These are phyloP conservation scores for Cystobasidium tubakii DNA, from an alignment of 768 basidiomycete species.

Conservation along the genomic window DNA sequence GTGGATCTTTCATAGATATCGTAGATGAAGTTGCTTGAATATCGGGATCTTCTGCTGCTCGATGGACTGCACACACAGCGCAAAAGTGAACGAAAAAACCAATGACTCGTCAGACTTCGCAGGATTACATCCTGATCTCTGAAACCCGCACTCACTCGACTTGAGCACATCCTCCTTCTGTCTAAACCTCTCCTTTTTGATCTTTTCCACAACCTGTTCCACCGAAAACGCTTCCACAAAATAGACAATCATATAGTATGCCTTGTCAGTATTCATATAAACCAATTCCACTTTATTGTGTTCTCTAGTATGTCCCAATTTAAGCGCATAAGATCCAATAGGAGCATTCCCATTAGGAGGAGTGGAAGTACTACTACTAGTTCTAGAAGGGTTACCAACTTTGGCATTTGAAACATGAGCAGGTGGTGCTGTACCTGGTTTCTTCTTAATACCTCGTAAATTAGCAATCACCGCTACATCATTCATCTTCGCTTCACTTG, in stretches of 20 bases:
- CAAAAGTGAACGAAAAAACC: neutral
- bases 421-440: slow-evolving; percentile 87
- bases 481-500: slow-evolving; percentile 86
- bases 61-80: slow-evolving; percentile 19
- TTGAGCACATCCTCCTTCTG: slow-evolving; percentile 61
- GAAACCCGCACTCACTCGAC: slow-evolving; percentile 55
- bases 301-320: neutral
- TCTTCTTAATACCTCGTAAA: slow-evolving; percentile 88
- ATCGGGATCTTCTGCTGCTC: slow-evolving; percentile 62
- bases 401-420: slow-evolving; percentile 55
- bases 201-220: slow-evolving; percentile 61
- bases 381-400: neutral
- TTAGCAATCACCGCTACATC: slow-evolving; percentile 63
- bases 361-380: neutral
- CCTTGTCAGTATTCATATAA: slow-evolving; percentile 50
- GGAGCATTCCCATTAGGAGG: neutral
- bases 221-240: slow-evolving; percentile 73
- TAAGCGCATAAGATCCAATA: neutral
- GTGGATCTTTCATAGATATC: slow-evolving; percentile 90
- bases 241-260: slow-evolving; percentile 73
- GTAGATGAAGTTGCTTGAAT: slow-evolving; percentile 82
- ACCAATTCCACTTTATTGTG: slow-evolving; percentile 37
- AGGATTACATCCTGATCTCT: neutral
- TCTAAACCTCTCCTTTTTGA: slow-evolving; percentile 64
- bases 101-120: slow-evolving; percentile 36